These are phyloP conservation scores for Aspergillus quadrilineatus DNA, from an alignment of 2,329 filamentous ascomycete species.

Conservation along the genomic window DNA sequence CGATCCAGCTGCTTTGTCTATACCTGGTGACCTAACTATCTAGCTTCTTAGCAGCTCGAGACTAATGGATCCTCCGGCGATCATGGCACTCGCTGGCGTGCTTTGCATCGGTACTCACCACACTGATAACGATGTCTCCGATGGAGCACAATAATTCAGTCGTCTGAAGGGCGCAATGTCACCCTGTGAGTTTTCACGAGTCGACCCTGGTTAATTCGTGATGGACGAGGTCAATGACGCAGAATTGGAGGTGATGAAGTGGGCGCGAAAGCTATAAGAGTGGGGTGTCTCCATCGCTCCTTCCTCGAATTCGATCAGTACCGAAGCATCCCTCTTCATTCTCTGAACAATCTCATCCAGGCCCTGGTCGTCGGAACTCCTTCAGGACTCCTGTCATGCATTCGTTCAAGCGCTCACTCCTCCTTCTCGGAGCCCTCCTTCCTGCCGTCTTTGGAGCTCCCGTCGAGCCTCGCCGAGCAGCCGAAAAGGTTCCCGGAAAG, in stretches of 20 bases:
- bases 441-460: conserved; percentile 24
- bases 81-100: conserved; percentile 5
- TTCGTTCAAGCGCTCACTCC: conserved; percentile 22
- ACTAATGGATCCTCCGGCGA: background rate
- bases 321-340: background rate
- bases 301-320: conserved; percentile 1
- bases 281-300: conserved; percentile 6
- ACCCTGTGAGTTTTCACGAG: conserved; percentile 23
- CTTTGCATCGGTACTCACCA: conserved; percentile 11
- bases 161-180: conserved; percentile 24
- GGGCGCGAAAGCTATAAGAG: conserved; percentile 11
- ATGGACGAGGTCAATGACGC: conserved; percentile 10
- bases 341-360: background rate
- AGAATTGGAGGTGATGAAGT: background rate
- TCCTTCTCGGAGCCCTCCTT: conserved; percentile 25
- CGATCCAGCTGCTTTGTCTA: background rate
- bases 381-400: conserved; percentile 16
- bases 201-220: conserved; percentile 13
- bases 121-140: conserved; percentile 16
- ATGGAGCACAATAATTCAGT: conserved; percentile 21
- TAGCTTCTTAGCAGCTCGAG: background rate
- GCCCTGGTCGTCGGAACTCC: background rate
- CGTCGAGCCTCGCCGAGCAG: conserved; percentile 12
- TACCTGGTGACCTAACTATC: conserved; percentile 8
- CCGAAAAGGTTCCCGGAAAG: conserved; percentile 22